Conservation (phyloP, 208 protist genomes). For the Angomonas ambiguus region DNA sequence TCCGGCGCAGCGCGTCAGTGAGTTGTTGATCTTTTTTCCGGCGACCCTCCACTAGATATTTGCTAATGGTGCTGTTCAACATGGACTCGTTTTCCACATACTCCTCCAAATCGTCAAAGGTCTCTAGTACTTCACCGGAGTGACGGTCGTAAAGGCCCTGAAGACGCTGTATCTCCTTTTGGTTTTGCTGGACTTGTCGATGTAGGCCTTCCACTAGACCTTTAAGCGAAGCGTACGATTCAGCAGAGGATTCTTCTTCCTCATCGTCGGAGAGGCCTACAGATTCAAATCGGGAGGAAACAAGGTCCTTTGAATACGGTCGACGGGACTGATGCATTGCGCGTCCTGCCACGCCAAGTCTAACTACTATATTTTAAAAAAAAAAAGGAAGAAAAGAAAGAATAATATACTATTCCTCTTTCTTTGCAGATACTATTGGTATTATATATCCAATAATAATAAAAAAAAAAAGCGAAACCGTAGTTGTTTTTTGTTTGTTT, state of each 20-base stretch:
- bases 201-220: background rate
- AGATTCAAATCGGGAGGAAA: background rate
- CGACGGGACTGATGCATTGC: background rate
- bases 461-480: background rate
- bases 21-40: background rate
- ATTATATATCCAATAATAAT: background rate
- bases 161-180: background rate
- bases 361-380: slow-evolving; percentile 9
- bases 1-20: background rate
- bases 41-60: background rate
- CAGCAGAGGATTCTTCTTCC: background rate
- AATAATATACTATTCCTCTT: background rate
- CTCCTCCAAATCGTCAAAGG: background rate
- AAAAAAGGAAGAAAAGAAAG: background rate
- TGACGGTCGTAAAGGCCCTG: background rate
- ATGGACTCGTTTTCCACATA: background rate
- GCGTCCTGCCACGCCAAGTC: background rate
- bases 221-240: background rate
- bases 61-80: background rate
- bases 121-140: background rate
- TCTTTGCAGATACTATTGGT: background rate
- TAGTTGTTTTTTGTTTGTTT: slow-evolving; percentile 1
- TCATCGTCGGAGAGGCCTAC: background rate
- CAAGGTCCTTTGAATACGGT: background rate
- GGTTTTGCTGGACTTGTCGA: background rate